These are phyloP conservation scores for Geotrichum ghanense DNA, from an alignment of 805 yeast genomes.

Conservation along the genomic window DNA sequence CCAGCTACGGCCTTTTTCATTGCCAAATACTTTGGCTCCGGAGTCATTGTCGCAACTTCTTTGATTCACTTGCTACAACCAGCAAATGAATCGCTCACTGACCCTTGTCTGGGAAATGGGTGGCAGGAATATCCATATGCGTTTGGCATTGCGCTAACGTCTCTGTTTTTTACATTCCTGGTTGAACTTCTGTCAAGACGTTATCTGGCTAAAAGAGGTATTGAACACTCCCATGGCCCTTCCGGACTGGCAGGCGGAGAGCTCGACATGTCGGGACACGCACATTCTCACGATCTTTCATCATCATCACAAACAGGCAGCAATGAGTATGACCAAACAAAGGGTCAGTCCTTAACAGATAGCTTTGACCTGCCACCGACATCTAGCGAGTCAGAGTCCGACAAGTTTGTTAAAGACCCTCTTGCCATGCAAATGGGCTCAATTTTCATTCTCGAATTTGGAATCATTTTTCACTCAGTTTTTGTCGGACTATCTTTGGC, in stretches of 20 bases:
- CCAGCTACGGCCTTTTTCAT: slow-evolving; percentile 12
- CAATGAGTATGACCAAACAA: slow-evolving; percentile 10
- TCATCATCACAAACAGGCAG: slow-evolving; percentile 10
- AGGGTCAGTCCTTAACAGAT: slow-evolving; percentile 6
- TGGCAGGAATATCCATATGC: slow-evolving; percentile 2
- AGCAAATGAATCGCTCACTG: background rate
- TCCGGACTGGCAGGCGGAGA: slow-evolving; percentile 9
- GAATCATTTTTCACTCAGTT: slow-evolving; percentile 73
- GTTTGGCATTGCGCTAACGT: background rate
- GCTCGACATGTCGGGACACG: slow-evolving; percentile 18
- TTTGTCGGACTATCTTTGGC: slow-evolving; percentile 72
- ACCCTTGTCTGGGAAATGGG: background rate
- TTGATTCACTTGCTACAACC: slow-evolving; percentile 37
- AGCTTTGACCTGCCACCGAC: no score
- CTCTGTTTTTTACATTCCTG: background rate
- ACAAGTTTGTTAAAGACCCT: background rate
- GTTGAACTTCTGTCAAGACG: background rate
- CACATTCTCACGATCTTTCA: slow-evolving; percentile 12
- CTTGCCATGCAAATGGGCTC: background rate
- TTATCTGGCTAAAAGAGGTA: slow-evolving; percentile 24
- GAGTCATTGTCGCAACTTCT: slow-evolving; percentile 57
- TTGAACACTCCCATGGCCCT: slow-evolving; percentile 2
- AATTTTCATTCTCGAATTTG: slow-evolving; percentile 45
- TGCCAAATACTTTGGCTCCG: slow-evolving; percentile 36
- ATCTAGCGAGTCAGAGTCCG: background rate